A percentile compares a stretch with the other conserved stretches of the same genome.
phyloP scores from a whole-genome alignment of 1,284 basidiomycete genomes.

The Paramarasmius palmivorus region DNA sequence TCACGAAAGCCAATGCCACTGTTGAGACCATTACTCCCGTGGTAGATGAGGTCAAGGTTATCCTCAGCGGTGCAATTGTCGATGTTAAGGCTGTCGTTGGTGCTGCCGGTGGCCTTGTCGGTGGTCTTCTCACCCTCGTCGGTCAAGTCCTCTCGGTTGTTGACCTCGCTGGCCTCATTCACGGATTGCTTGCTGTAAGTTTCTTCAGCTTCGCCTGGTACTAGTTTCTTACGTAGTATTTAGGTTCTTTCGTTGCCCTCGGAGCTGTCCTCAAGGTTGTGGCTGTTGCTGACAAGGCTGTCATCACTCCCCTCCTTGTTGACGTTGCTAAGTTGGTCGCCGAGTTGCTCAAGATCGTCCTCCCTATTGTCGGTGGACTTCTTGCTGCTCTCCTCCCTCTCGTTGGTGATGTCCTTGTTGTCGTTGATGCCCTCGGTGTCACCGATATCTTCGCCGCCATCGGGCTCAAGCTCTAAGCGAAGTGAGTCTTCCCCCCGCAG shows the following conservation, averaged over 20 bases:
- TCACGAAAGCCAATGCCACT: constrained; percentile 30
- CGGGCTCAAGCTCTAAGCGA: constrained; percentile 5
- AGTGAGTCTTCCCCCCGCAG: constrained; percentile 1
- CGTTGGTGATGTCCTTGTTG: constrained; percentile 17
- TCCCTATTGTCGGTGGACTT: constrained; percentile 30
- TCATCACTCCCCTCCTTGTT: constrained; percentile 26
- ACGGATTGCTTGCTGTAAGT: constrained; percentile 17
- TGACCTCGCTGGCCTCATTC: constrained; percentile 20
- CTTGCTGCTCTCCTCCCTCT: constrained; percentile 18
- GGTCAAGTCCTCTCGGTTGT: constrained; percentile 34
- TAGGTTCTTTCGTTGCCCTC: constrained; percentile 37
- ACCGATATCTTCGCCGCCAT: constrained; percentile 15
- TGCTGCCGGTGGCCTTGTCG: constrained; percentile 30
- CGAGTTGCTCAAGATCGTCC: constrained; percentile 30
- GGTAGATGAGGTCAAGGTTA: constrained; percentile 29
- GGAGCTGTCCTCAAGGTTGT: constrained; percentile 35
- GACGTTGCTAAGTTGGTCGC: constrained; percentile 33
- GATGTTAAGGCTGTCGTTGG: constrained; percentile 25
- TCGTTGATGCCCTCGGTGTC: constrained; percentile 19
- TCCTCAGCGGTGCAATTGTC: constrained; percentile 29
- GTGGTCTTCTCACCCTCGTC: constrained; percentile 36
- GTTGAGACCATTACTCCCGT: constrained; percentile 27
- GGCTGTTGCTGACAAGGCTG: constrained; percentile 20
- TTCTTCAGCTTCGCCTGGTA: background rate
- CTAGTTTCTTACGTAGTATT: no score